A percentile compares a stretch with the other conserved stretches of the same genome.
Conservation (phyloP, 2,329 filamentous ascomycete species). For the Hortaea werneckii region DNA sequence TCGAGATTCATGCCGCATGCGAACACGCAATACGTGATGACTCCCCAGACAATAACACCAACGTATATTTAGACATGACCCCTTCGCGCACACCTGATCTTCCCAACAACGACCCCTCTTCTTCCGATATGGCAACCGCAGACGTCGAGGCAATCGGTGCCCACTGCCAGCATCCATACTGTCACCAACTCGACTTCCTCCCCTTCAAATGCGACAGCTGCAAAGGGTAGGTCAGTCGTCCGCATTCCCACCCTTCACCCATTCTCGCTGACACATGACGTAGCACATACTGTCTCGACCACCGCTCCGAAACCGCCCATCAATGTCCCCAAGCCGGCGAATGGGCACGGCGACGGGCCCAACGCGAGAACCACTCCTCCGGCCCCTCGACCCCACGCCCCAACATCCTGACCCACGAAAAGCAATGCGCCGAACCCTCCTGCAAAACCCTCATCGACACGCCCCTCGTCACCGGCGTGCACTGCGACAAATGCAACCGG, state of each 20-base stretch:
- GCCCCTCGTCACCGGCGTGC: constrained; percentile 55
- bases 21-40: not conserved
- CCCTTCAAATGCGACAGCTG: constrained; percentile 92
- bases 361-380: constrained; percentile 17
- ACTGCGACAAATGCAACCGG: constrained; percentile 61
- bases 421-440: constrained; percentile 54
- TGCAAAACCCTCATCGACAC: constrained; percentile 68
- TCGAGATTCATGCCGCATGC: not conserved
- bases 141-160: constrained; percentile 79
- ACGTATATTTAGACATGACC: not conserved
- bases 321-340: constrained; percentile 52
- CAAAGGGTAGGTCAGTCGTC: constrained; percentile 35
- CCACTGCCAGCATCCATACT: constrained; percentile 86
- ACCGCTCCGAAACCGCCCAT: constrained; percentile 78
- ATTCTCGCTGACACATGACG: not conserved
- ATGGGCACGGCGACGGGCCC: constrained; percentile 45
- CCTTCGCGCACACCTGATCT: constrained; percentile 3
- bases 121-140: constrained; percentile 61
- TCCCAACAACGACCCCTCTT: constrained; percentile 34
- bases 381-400: constrained; percentile 34
- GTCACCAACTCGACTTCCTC: constrained; percentile 90
- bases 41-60: not conserved
- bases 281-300: constrained; percentile 71
- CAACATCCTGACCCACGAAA: constrained; percentile 50
- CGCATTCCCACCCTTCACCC: not conserved